These are phyloP conservation scores for Eucalyptus tenuipes DNA, from an alignment of 345 rosid genomes.

Conservation along the genomic window DNA sequence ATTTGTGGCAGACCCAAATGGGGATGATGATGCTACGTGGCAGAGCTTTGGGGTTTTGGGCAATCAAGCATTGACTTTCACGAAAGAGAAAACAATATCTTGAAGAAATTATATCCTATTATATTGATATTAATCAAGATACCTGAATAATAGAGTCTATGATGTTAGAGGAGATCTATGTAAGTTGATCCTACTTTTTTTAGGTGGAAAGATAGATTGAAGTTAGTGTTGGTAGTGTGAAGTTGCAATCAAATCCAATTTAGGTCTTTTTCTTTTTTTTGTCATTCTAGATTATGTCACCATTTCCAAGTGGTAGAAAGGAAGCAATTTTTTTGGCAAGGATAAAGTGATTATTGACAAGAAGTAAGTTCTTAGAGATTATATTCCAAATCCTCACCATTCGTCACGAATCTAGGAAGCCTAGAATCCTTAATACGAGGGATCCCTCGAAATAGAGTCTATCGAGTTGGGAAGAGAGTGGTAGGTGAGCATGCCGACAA, in stretches of 20 bases:
- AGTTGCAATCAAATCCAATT: background rate
- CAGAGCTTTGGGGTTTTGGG: background rate
- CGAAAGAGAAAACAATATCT: background rate
- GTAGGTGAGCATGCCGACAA: too few species aligned
- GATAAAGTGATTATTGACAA: background rate
- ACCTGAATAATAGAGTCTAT: background rate
- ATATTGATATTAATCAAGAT: background rate
- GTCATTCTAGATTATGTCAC: background rate
- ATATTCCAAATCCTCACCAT: background rate
- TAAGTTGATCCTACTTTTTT: background rate
- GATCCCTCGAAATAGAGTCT: background rate
- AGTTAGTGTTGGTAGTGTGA: background rate
- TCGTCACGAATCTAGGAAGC: accelerated
- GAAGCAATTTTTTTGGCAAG: background rate
- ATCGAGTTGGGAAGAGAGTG: background rate
- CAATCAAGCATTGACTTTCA: background rate
- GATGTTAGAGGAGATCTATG: background rate
- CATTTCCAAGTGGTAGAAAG: background rate
- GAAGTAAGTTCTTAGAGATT: background rate
- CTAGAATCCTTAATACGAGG: too few species aligned
- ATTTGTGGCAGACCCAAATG: background rate
- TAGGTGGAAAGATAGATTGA: background rate
- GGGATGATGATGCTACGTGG: background rate
- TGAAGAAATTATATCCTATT: background rate
- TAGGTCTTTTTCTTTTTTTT: background rate